Base-by-base conservation (phyloP, 371 early-diverging fungal genomes). In the Mucor saturninus region DNA sequence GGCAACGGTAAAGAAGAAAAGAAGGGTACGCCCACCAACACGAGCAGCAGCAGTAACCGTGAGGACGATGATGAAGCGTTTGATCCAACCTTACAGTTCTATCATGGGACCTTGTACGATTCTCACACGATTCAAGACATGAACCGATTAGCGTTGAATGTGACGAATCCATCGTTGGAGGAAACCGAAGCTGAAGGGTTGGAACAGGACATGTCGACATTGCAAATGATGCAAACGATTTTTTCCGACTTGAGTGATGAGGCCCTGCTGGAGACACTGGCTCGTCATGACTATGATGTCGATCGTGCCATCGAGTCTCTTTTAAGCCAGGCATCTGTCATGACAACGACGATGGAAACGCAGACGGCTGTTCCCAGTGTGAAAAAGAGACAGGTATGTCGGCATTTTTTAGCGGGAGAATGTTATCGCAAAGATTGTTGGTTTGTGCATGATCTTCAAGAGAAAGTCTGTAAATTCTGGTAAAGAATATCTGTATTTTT, bases 391-490 rank as follows among this genome's bases (percentile, higher is more conserved):
- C 86, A 83, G 53, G 87, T 91, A 2, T 92, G 93, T 60, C 80
- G 93, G 15, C 91, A 91, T 70, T 89, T 90, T 63, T 75, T 92
- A 54, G 84, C 87, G 15, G 93, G 91, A 5, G 83, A 86, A 59
- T 92, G 93, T 60, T 87, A 85, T 69, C 75, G 93, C 9, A 81
- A 84, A 54, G 93, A 92, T 69, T 92, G 93, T 57, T 91, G 93
- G 91, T 92, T 85, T 75, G 85, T 85, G 10, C 93, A 92, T 76
- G 93, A 92, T 67, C 75, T 89, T 43, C 84, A 89, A 51, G 75
- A 78, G 4, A 83, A 85, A 66, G 74, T 89, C 11, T 92, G 93
- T 76, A 91, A 90, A 67, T 92, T 89, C 65, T 91, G 87, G 88
- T 87, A 79, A 43, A 60, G 77, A 14, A 26, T 3, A 26, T 5